phyloP scores from a whole-genome alignment of 2,329 filamentous ascomycete genomes.

The Diaporthe vaccinii region DNA sequence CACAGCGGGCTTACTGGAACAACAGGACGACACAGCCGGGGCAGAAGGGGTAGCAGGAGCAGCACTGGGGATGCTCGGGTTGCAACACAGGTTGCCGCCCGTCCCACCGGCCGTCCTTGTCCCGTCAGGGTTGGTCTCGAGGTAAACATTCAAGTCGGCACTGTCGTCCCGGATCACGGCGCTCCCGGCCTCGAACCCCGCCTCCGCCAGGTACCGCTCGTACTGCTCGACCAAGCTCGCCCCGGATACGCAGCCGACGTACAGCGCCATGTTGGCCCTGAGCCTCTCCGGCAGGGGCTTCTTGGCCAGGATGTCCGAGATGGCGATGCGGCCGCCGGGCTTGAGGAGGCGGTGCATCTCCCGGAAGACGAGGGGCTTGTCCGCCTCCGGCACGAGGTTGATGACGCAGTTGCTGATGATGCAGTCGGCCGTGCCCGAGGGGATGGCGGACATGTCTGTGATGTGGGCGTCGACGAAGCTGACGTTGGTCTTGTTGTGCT shows the following conservation, averaged over 20 bases:
- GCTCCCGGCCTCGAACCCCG: constrained; percentile 64
- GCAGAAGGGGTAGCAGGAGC: constrained; percentile 28
- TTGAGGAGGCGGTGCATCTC: constrained; percentile 72
- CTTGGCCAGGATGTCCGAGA: constrained; percentile 71
- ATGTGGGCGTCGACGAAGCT: constrained; percentile 66
- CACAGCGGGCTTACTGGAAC: background rate
- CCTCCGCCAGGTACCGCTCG: constrained; percentile 61
- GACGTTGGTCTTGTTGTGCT: constrained; percentile 57
- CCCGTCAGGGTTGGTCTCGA: constrained; percentile 48
- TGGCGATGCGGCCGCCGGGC: constrained; percentile 68
- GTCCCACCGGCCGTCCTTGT: constrained; percentile 38
- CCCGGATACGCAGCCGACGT: constrained; percentile 72
- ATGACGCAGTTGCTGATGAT: constrained; percentile 76
- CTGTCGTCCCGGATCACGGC: constrained; percentile 60
- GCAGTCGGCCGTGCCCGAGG: constrained; percentile 60
- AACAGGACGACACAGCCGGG: constrained; percentile 3
- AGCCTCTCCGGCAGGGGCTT: constrained; percentile 63
- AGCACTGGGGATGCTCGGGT: constrained; percentile 33
- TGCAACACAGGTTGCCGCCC: constrained; percentile 43
- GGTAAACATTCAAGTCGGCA: constrained; percentile 63
- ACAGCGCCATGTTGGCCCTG: constrained; percentile 63
- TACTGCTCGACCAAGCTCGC: constrained; percentile 67
- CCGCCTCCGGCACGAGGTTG: constrained; percentile 66
- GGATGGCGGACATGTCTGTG: constrained; percentile 61
- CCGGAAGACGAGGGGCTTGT: constrained; percentile 67